These are phyloP conservation scores for Aplosporella prunicola DNA, from an alignment of 2,329 filamentous ascomycete species.

Conservation along the genomic window DNA sequence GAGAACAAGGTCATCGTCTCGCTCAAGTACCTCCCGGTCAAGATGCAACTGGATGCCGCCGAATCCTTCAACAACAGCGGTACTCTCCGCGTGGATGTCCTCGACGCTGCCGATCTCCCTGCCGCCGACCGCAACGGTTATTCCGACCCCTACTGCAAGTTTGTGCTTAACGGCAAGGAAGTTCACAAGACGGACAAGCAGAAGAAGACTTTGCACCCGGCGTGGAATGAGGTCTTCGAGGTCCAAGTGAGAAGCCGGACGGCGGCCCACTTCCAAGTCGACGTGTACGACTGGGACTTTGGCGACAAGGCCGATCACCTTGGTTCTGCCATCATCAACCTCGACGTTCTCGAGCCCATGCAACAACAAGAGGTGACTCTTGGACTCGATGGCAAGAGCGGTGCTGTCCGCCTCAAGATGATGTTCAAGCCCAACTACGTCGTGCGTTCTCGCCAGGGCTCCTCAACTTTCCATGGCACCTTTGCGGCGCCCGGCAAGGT, in stretches of 20 bases:
- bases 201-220: constrained; percentile 92
- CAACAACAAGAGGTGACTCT: constrained; percentile 65
- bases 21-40: constrained; percentile 86
- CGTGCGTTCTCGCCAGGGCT: constrained; percentile 74
- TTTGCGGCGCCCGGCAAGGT: constrained; percentile 83
- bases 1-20: constrained; percentile 78
- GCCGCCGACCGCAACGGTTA: constrained; percentile 92
- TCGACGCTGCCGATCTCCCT: constrained; percentile 80
- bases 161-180: constrained; percentile 78
- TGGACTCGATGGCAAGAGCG: constrained; percentile 79
- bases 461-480: constrained; percentile 84
- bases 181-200: constrained; percentile 91
- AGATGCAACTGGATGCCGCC: constrained; percentile 86
- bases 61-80: constrained; percentile 99
- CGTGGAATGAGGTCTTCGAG: constrained; percentile 96
- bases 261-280: constrained; percentile 69
- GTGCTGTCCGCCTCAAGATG: constrained; percentile 69
- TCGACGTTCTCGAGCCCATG: constrained; percentile 79
- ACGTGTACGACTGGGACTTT: constrained; percentile 94
- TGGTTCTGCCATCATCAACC: constrained; percentile 65
- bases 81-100: constrained; percentile 81
- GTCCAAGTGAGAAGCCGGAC: constrained; percentile 73
- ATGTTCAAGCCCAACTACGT: constrained; percentile 93
- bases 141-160: constrained; percentile 95
- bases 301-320: constrained; percentile 87